phyloP scores from a whole-genome alignment of 495 filamentous ascomycete species.

The Penicillium verhagenii region DNA sequence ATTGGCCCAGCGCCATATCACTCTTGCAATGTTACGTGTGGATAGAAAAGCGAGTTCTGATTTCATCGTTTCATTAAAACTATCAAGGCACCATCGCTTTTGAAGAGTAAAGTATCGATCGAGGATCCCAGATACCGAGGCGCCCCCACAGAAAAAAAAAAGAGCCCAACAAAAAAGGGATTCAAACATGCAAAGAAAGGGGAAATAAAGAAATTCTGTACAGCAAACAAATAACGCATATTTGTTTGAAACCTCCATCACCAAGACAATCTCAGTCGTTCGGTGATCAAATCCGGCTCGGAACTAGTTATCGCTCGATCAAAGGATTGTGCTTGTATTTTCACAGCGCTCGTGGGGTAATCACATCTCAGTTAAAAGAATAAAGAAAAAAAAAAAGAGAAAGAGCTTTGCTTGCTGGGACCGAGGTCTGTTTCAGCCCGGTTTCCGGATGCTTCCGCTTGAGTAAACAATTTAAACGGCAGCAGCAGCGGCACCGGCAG shows the following conservation, averaged over 20 bases:
- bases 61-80: conserved; percentile 36
- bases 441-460: conserved; percentile 2
- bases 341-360: conserved; percentile 9
- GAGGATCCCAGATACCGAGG: conserved; percentile 31
- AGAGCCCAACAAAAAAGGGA: conserved; percentile 13
- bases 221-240: conserved; percentile 28
- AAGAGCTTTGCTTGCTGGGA: conserved; percentile 13
- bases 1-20: no score
- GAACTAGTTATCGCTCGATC: conserved; percentile 14
- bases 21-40: no score
- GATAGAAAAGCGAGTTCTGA: conserved; percentile 9
- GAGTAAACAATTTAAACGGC: conserved; percentile 23
- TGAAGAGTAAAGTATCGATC: conserved; percentile 25
- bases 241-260: conserved; percentile 25
- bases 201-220: conserved; percentile 26
- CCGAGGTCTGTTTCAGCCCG: background rate
- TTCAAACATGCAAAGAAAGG: conserved; percentile 13
- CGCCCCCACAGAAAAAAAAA: conserved; percentile 27
- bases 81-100: conserved; percentile 29
- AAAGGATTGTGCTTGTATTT: conserved; percentile 20
- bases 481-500: conserved; percentile 25
- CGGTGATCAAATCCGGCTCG: background rate
- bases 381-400: conserved; percentile 7
- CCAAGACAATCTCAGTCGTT: conserved; percentile 8
- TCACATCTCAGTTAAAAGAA: conserved; percentile 1